Evolutionary conservation across 2,329 filamentous ascomycete genomes (phyloP).

Genomic region (Diaporthe capsici): DNA sequence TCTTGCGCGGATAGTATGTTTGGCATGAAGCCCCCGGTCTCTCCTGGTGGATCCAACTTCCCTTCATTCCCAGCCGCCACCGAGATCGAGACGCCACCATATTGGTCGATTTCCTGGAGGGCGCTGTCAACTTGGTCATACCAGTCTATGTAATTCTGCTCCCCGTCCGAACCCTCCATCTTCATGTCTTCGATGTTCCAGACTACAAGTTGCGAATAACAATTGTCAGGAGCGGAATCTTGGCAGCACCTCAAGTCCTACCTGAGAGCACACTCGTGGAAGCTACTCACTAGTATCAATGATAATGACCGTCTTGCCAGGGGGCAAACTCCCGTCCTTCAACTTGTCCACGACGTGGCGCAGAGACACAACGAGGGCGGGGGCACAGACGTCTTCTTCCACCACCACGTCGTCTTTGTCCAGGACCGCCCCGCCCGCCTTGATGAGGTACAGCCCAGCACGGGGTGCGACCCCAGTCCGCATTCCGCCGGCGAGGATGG

Average conservation of each 20-base stretch:
- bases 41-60: background rate
- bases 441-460: conserved; percentile 36
- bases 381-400: conserved; percentile 24
- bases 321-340: background rate
- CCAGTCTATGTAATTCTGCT: conserved; percentile 8
- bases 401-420: background rate
- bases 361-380: background rate
- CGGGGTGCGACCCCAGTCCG: conserved; percentile 7
- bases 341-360: conserved; percentile 27
- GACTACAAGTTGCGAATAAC: background rate
- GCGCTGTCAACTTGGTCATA: background rate
- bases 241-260: no score
- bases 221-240: background rate
- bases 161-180: background rate
- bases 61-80: conserved; percentile 35
- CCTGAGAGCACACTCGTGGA: no score
- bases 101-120: conserved; percentile 13
- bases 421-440: conserved; percentile 31
- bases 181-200: conserved; percentile 25
- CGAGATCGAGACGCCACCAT: conserved; percentile 19
- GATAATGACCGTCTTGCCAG: conserved; percentile 27
- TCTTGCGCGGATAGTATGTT: background rate
- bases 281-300: conserved; percentile 31
- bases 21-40: conserved; percentile 26
- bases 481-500: conserved; percentile 18